phyloP scores from a whole-genome alignment of 495 filamentous ascomycete species.

The Jackrogersella multiformis region DNA sequence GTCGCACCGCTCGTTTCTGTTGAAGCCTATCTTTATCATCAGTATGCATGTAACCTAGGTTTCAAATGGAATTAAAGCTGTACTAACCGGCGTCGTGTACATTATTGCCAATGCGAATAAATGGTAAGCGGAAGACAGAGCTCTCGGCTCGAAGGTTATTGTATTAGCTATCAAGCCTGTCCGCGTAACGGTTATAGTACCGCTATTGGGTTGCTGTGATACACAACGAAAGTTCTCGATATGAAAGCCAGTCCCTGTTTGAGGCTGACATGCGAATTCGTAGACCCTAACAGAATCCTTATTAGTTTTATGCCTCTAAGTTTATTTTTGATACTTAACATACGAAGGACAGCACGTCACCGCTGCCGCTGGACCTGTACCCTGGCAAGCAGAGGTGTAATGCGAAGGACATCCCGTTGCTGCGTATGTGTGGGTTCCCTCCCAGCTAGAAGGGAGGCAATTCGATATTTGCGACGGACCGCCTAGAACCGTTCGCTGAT shows the following conservation, averaged over 20 bases:
- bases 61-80: neutral
- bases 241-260: neutral
- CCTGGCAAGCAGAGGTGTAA: conserved; percentile 41
- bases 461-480: conserved; percentile 42
- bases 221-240: conserved; percentile 26
- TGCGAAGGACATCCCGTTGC: conserved; percentile 37
- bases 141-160: conserved; percentile 11
- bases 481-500: conserved; percentile 43
- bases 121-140: conserved; percentile 25
- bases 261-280: conserved; percentile 20
- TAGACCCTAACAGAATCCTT: conserved; percentile 8
- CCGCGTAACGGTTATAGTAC: conserved; percentile 11
- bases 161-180: conserved; percentile 29
- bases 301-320: neutral
- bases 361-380: neutral
- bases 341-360: conserved; percentile 46
- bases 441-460: conserved; percentile 43
- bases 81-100: conserved; percentile 41
- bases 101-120: conserved; percentile 41
- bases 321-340: conserved; percentile 1
- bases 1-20: neutral
- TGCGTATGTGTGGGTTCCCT: conserved; percentile 27
- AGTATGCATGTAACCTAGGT: neutral
- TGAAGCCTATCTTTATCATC: neutral
- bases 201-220: conserved; percentile 8